phyloP scores from a whole-genome alignment of 2,329 filamentous ascomycete species.

The Exophiala bonariae region DNA sequence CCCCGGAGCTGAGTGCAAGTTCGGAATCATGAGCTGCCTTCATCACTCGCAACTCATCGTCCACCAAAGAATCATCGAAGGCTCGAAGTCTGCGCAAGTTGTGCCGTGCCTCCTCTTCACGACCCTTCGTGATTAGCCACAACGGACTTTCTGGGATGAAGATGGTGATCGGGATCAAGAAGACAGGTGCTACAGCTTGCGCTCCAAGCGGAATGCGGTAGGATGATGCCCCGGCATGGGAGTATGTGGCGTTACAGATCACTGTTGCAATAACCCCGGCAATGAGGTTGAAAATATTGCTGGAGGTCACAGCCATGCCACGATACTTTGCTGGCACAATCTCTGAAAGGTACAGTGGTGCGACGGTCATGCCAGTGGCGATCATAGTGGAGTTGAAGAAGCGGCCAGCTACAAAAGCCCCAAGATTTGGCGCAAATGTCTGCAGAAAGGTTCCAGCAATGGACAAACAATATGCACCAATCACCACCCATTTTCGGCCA shows the following conservation, averaged over 20 bases:
- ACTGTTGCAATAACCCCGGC: no score
- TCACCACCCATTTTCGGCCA: slow-evolving; percentile 37
- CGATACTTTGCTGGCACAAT: no score
- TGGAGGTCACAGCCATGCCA: no score
- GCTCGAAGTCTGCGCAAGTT: slow-evolving; percentile 36
- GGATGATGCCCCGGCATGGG: no score
- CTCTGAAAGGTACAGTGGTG: no score
- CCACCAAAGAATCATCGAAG: slow-evolving; percentile 32
- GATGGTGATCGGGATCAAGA: slow-evolving; percentile 1
- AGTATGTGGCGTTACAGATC: no score
- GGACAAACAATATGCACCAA: slow-evolving; percentile 35
- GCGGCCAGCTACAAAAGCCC: slow-evolving; percentile 35
- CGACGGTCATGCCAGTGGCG: background rate
- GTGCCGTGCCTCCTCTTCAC: slow-evolving; percentile 31
- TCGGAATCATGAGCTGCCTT: slow-evolving; percentile 31
- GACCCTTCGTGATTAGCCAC: slow-evolving; percentile 24
- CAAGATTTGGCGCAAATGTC: slow-evolving; percentile 37
- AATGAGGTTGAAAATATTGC: no score
- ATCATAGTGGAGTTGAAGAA: slow-evolving; percentile 35
- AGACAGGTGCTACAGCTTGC: background rate
- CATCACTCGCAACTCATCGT: slow-evolving; percentile 36
- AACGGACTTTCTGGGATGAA: slow-evolving; percentile 5
- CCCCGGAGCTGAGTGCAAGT: slow-evolving; percentile 27
- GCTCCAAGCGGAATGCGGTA: no score
- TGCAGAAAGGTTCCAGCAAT: slow-evolving; percentile 36